Evolutionary conservation across 495 filamentous ascomycete species (phyloP), one percentile per base, ranked within the genome.

Genomic region (Tuber microsphaerosporum): DNA sequence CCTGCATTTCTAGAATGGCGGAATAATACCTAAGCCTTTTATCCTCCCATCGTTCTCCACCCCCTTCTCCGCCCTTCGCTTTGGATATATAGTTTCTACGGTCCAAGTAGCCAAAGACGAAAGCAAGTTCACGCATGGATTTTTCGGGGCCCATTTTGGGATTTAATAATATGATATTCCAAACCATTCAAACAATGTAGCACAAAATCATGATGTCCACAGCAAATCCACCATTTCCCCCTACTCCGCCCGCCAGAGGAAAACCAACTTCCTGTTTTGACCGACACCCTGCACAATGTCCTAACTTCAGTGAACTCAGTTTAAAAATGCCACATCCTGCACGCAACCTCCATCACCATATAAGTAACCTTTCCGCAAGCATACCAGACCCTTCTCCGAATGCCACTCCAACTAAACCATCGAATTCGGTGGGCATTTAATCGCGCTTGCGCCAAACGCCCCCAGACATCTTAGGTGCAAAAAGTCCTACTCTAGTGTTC

Each of bases 381-480:
- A 65, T 16, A 16, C 12, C 56, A 65, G 26, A 31, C 56, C 56
- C 17, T 65, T 65, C 31, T 26, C 26, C 10, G 26, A 65, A 31
- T 65, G 56, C 10, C 56, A 26, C n/a, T 65, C n/a, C 56, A 65
- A 65, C n/a, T 5, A 31, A 17, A 31, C 56, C n/a, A 31, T 65
- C 3, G 56, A 65, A 31, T 65, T 6, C 56, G 26, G 56, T 3
- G 4, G n/a, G 12, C 5, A 69, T 56, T 46, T 83, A 81, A 45
- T 77, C 81, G 22, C 81, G 76, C 56, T 81, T 83, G 71, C 81
- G 75, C 81, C 81, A 82, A 69, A 82, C 75, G 37, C 79, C 76
- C 72, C 82, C 82, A 39, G 77, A 80, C 77, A 82, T 81, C 73
- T 82, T 82, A 71, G 81, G 81, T 42, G 81, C 81, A 78, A 82